These are phyloP conservation scores for Penstemon eatonii DNA, from an alignment of 257 asterid species.

Conservation along the genomic window DNA sequence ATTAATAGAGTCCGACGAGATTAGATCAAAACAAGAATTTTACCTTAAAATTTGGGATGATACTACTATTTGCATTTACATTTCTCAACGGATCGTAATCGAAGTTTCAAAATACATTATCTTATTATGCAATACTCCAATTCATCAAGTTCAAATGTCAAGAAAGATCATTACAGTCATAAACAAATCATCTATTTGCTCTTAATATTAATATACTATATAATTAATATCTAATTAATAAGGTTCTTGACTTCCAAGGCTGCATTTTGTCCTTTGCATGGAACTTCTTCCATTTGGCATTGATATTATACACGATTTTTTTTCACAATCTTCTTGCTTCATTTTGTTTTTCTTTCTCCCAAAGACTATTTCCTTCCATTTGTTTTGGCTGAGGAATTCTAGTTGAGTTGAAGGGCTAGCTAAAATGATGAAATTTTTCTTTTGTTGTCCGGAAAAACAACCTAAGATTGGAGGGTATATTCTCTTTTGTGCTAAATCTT, in stretches of 20 bases:
- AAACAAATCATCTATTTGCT: no score
- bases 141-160: no score
- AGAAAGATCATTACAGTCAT: no score
- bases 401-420: neutral
- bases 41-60: no score
- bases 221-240: neutral
- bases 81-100: no score
- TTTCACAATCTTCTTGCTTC: constrained; percentile 27
- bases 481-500: neutral
- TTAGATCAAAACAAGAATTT: no score
- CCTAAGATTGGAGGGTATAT: constrained; percentile 32
- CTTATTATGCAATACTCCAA: no score
- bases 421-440: constrained; percentile 29
- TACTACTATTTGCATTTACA: no score
- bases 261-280: constrained; percentile 30
- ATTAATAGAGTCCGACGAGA: no score
- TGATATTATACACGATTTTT: constrained; percentile 28
- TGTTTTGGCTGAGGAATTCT: constrained; percentile 1
- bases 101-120: no score
- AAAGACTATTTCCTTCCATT: constrained; percentile 15
- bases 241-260: constrained; percentile 42
- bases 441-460: constrained; percentile 32
- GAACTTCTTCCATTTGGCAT: constrained; percentile 32
- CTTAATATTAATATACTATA: neutral
- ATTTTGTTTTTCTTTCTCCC: neutral